These are phyloP conservation scores for Aspergillus sp. DNA, from an alignment of 2,329 filamentous ascomycete genomes.

Conservation along the genomic window DNA sequence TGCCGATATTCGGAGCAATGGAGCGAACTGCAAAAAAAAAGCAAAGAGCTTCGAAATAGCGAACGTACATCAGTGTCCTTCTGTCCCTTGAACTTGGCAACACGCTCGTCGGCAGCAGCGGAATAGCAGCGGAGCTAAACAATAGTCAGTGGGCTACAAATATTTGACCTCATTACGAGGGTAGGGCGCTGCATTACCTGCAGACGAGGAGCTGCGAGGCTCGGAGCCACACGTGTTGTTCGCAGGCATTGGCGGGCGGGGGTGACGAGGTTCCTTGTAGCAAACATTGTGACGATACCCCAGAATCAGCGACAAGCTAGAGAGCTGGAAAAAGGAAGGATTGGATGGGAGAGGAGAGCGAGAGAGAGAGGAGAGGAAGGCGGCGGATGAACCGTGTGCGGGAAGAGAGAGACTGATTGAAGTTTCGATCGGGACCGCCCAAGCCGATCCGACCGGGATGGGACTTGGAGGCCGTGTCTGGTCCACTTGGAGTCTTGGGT, in stretches of 20 bases:
- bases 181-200: conserved; percentile 54
- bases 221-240: conserved; percentile 53
- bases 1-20: conserved; percentile 27
- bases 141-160: conserved; percentile 18
- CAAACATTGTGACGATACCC: conserved; percentile 67
- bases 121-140: conserved; percentile 61
- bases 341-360: conserved; percentile 15
- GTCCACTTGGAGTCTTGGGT: conserved; percentile 14
- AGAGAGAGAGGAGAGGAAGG: conserved; percentile 20
- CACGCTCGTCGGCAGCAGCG: conserved; percentile 59
- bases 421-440: conserved; percentile 21
- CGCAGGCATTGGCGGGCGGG: conserved; percentile 79
- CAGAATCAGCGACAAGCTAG: conserved; percentile 18
- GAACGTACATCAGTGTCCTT: conserved; percentile 81
- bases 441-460: conserved; percentile 23
- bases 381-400: conserved; percentile 18
- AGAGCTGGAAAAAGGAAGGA: conserved; percentile 14
- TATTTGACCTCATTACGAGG: conserved; percentile 12
- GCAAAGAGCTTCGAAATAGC: conserved; percentile 23
- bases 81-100: conserved; percentile 90
- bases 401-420: conserved; percentile 13
- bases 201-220: conserved; percentile 49
- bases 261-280: conserved; percentile 73
- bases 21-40: conserved; percentile 26
- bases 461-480: conserved; percentile 9